Conservation (phyloP, 768 basidiomycete genomes). For the Russula olivacea region DNA sequence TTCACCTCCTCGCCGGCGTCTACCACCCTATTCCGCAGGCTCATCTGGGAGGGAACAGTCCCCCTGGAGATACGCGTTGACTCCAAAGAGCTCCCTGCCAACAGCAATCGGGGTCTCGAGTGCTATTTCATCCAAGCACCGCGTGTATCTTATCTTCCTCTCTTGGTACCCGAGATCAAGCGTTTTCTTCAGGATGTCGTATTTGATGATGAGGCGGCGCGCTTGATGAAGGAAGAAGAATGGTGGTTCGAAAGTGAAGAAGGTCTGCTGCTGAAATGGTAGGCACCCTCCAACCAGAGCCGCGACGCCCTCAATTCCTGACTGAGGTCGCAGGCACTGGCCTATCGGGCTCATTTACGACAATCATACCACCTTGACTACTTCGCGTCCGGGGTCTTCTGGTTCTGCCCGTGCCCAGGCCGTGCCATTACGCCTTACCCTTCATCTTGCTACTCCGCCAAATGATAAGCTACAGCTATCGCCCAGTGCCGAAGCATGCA, state of each 20-base stretch:
- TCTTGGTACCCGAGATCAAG: conserved; percentile 83
- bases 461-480: conserved; percentile 78
- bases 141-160: conserved; percentile 87
- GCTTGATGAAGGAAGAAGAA: conserved; percentile 74
- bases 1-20: conserved; percentile 47
- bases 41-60: conserved; percentile 89
- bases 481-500: conserved; percentile 79
- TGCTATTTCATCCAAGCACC: conserved; percentile 89
- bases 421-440: conserved; percentile 66
- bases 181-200: conserved; percentile 88
- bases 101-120: conserved; percentile 83
- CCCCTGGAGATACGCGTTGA: conserved; percentile 87
- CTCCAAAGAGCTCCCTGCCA: conserved; percentile 82
- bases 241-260: conserved; percentile 98
- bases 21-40: conserved; percentile 77
- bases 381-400: conserved; percentile 40
- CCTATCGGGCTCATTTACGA: conserved; percentile 92
- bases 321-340: conserved; percentile 77
- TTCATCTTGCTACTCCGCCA: conserved; percentile 86
- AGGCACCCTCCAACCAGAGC: neutral
- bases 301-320: neutral
- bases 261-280: conserved; percentile 85
- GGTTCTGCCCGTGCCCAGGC: conserved; percentile 41
- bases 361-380: conserved; percentile 63
- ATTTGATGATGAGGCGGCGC: conserved; percentile 78